Conservation (phyloP, 1,139 yeast genomes). For the Eremothecium cymbalariae region DNA sequence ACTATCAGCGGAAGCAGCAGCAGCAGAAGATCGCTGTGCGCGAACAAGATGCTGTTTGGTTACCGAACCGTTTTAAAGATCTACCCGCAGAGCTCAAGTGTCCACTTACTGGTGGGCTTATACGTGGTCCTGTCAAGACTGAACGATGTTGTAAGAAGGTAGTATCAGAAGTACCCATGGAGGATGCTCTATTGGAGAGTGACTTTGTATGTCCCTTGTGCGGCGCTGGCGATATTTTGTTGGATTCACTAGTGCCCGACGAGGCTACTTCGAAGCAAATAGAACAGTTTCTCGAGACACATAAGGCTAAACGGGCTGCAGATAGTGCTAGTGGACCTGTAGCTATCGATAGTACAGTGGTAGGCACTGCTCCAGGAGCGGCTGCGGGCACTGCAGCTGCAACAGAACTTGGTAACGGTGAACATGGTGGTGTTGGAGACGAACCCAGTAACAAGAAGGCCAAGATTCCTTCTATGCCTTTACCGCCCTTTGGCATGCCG, state of each 20-base stretch:
- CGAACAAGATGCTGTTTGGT: conserved; percentile 36
- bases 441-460: conserved; percentile 10
- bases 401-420: neutral
- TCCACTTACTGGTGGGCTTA: conserved; percentile 51
- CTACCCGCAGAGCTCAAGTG: conserved; percentile 43
- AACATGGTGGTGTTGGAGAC: conserved; percentile 4
- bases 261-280: conserved; percentile 49
- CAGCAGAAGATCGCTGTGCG: conserved; percentile 43
- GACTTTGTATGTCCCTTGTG: conserved; percentile 93
- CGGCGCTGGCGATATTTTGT: conserved; percentile 58
- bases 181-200: conserved; percentile 63
- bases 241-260: conserved; percentile 64
- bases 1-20: conserved; percentile 62
- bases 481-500: conserved; percentile 19
- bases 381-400: no score
- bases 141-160: conserved; percentile 62
- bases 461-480: conserved; percentile 13
- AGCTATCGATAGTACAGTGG: no score
- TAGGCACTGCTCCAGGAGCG: no score
- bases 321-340: no score
- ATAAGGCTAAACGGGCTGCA: conserved; percentile 24
- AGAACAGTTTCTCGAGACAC: conserved; percentile 42
- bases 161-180: conserved; percentile 57
- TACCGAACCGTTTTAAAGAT: conserved; percentile 27
- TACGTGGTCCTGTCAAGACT: conserved; percentile 71